Base-by-base conservation (phyloP, 352 stramenopile genomes). In the Aphanomyces invadans region DNA sequence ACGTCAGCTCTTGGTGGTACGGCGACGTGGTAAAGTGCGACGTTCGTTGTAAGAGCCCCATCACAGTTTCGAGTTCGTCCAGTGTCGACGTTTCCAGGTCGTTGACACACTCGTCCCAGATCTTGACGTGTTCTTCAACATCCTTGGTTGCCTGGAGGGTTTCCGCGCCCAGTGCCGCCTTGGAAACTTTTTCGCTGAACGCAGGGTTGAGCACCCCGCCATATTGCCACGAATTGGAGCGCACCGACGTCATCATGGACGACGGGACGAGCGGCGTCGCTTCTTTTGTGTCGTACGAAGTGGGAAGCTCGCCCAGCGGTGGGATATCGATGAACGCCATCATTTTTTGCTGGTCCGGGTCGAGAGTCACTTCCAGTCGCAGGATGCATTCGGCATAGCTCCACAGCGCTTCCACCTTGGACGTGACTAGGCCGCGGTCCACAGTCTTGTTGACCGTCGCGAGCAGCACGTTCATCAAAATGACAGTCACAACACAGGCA, bases 361-460 rank as follows among this genome's bases (percentile, higher is more conserved):
- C 46, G 19, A 54, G 23, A 17, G 46, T 54, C 17, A 54, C 46
- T 54, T 65, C 57, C 10, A 65, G 57, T 19, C 57, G 57, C 4
- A 65, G 42, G 15, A 65, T 57, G 29, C 42, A 53, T 12, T 42
- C 26, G 10, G 57, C 57, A 23, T 65, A 65, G 42, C 57, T 65
- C 57, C 26, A 45, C 33, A 65, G 45, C 33, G 57, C 57, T 36
- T 42, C 26, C 9, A 42, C 49, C n/a, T 65, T 45, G 12, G 42
- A 36, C 45, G 21, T 31, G 5, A 1, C 57, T 11, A 45, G 42
- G 17, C 42, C 42, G 31, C 57, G 57, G 45, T 65, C 57, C 25
- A 65, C 57, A 31, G 57, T 65, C 42, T 65, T 65, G 57, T 65
- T 65, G 26, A 65, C 42, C 29, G 42, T 65, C 4, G 57, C 57